phyloP scores from a whole-genome alignment of 352 stramenopile genomes.

The Pythium sukuiense region DNA sequence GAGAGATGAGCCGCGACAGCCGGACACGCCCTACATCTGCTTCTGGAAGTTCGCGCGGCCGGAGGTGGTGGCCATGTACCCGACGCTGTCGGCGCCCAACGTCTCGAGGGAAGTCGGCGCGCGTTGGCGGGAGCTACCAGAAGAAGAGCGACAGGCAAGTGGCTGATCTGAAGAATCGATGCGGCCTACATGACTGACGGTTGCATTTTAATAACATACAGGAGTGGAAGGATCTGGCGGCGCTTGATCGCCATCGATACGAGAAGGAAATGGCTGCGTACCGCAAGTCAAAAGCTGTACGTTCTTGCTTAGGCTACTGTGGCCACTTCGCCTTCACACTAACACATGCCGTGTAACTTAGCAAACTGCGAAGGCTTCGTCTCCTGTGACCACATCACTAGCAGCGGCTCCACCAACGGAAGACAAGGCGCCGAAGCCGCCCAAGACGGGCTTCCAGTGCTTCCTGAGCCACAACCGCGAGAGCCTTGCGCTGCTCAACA shows the following conservation, averaged over 20 bases:
- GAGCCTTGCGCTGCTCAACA: constrained; percentile 49
- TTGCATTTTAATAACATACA: constrained; percentile 5
- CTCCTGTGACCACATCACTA: neutral
- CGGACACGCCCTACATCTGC: constrained; percentile 66
- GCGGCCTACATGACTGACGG: neutral
- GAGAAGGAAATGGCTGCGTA: constrained; percentile 48
- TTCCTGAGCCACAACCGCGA: constrained; percentile 61
- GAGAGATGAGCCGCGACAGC: constrained; percentile 43
- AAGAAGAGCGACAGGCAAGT: constrained; percentile 37
- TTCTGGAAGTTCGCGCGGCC: constrained; percentile 54
- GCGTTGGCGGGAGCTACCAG: constrained; percentile 45
- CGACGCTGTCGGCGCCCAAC: constrained; percentile 35
- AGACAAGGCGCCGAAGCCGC: constrained; percentile 41
- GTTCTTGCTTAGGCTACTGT: neutral
- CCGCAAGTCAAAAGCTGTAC: constrained; percentile 26
- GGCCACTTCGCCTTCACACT: neutral
- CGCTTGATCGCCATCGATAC: constrained; percentile 49
- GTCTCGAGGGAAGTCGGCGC: constrained; percentile 54
- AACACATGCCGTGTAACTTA: neutral
- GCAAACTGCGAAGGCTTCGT: neutral
- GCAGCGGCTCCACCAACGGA: constrained; percentile 16
- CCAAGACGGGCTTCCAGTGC: constrained; percentile 60
- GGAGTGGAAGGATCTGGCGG: constrained; percentile 51
- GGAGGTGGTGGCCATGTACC: constrained; percentile 43
- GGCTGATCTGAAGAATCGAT: no score